A percentile compares a stretch with the other conserved stretches of the same genome.
phyloP scores from a whole-genome alignment of 768 basidiomycete genomes.

The Tylopilus sp. region DNA sequence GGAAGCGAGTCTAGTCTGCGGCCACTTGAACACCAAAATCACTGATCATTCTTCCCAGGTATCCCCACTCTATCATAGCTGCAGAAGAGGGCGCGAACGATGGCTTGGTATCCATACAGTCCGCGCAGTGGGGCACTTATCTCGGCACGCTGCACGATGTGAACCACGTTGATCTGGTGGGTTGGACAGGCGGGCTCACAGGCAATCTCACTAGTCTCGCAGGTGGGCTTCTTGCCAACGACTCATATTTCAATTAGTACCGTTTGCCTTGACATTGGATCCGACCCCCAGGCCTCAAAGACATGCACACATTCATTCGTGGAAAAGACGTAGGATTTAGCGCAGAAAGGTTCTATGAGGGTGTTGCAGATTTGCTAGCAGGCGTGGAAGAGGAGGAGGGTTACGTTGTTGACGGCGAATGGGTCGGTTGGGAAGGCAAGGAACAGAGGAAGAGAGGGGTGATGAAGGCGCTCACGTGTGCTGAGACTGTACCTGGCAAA shows the following conservation, averaged over 20 bases:
- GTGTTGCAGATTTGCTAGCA: slow-evolving; percentile 75
- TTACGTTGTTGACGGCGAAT: slow-evolving; percentile 19
- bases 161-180: slow-evolving; percentile 89
- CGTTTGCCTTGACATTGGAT: background rate
- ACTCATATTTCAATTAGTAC: background rate
- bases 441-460: slow-evolving; percentile 13
- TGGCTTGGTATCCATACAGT: slow-evolving; percentile 86
- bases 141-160: slow-evolving; percentile 89
- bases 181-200: slow-evolving; percentile 62
- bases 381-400: slow-evolving; percentile 65
- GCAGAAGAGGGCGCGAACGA: slow-evolving; percentile 93
- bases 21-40: background rate
- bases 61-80: slow-evolving; percentile 76
- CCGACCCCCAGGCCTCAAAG: slow-evolving; percentile 45
- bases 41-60: slow-evolving; percentile 27
- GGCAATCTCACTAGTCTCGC: slow-evolving; percentile 26
- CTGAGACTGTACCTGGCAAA: slow-evolving; percentile 1
- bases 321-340: slow-evolving; percentile 90
- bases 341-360: slow-evolving; percentile 88
- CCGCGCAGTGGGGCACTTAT: slow-evolving; percentile 93
- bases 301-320: slow-evolving; percentile 85
- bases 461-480: background rate
- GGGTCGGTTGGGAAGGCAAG: slow-evolving; percentile 19
- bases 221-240: slow-evolving; percentile 2
- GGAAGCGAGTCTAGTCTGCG: slow-evolving; percentile 46